Base-by-base conservation (phyloP, 345 rosid species). In the Moringa oleifera region DNA sequence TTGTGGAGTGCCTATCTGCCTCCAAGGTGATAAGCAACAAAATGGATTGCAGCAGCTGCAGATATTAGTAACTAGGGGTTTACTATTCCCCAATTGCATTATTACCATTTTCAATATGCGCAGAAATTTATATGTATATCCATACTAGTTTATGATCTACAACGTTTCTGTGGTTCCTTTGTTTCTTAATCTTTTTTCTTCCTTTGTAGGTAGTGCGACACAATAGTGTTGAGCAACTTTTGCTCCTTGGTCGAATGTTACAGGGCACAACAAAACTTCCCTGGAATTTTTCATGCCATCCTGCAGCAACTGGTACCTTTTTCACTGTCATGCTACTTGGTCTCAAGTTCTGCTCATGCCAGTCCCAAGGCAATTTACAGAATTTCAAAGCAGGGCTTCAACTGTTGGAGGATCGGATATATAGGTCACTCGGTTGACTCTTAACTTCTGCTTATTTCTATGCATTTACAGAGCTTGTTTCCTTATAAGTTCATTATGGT, bases 281-380 rank as follows among this genome's bases (percentile, higher is more conserved):
- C 23, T 91, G 97, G 99, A 90, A 81, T 73, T 95, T 95, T 81
- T 86, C 96, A 55, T 86, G 70, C 64, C 99, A 95, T 82, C 99
- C 99, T 55, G 96, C 95, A 50, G 97, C 97, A 37, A 73, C 93
- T 58, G 99, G 99, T 67, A 87, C 96, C 67, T 95, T 95, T 72
- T 95, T 95, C 73, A 90, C 97, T 46, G 55, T 87, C 73, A 95
- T 95, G 99, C 95, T 88, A 77, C 91, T 95, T 68, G 99, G 99
- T 65, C 82, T 95, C 64, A 95, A 91, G 86, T 91, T 85, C 73
- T 90, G 99, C 77, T 76, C 93, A 10, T 85, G 95, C 80, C 86
- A 88, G 72, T 77, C 80, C 61, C 91, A 87, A 74, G 88, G 95
- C 55, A 89, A 91, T 75, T 74, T 95, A 81, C 91, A 77, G 81